Percentiles rank a stretch among this genome's conserved stretches.
phyloP scores from a whole-genome alignment of 768 basidiomycete genomes.

The Lactifluus volemus region DNA sequence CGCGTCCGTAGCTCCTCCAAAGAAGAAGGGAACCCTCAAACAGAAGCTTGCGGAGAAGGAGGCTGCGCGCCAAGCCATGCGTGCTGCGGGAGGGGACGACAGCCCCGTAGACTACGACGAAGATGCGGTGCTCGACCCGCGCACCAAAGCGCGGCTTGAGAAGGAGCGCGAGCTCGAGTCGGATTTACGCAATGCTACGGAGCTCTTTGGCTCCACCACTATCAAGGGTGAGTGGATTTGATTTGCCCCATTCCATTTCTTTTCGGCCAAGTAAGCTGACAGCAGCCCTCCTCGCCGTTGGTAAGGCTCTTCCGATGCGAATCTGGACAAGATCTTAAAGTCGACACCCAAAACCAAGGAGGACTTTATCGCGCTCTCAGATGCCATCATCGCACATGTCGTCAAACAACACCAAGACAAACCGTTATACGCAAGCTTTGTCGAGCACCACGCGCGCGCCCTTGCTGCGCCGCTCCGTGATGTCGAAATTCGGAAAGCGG shows the following conservation, averaged over 20 bases:
- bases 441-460: constrained; percentile 75
- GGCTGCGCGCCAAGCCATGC: constrained; percentile 51
- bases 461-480: constrained; percentile 75
- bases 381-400: constrained; percentile 62
- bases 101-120: constrained; percentile 51
- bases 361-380: constrained; percentile 71
- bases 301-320: constrained; percentile 56
- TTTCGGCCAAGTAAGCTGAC: background rate
- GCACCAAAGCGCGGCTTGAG: constrained; percentile 67
- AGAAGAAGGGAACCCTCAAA: constrained; percentile 91
- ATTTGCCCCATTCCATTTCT: background rate
- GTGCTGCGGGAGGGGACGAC: constrained; percentile 29
- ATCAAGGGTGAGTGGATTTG: constrained; percentile 43
- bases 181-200: constrained; percentile 78
- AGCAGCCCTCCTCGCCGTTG: background rate
- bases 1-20: constrained; percentile 53
- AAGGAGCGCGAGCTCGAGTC: constrained; percentile 77
- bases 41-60: constrained; percentile 91
- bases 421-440: constrained; percentile 74
- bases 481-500: constrained; percentile 85
- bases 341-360: constrained; percentile 82
- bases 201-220: constrained; percentile 65
- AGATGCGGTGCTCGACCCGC: constrained; percentile 59
- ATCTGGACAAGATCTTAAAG: constrained; percentile 64
- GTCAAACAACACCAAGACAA: constrained; percentile 74